These are phyloP conservation scores for Plantago coronopus DNA, from an alignment of 305 asterid genomes.

Conservation along the genomic window DNA sequence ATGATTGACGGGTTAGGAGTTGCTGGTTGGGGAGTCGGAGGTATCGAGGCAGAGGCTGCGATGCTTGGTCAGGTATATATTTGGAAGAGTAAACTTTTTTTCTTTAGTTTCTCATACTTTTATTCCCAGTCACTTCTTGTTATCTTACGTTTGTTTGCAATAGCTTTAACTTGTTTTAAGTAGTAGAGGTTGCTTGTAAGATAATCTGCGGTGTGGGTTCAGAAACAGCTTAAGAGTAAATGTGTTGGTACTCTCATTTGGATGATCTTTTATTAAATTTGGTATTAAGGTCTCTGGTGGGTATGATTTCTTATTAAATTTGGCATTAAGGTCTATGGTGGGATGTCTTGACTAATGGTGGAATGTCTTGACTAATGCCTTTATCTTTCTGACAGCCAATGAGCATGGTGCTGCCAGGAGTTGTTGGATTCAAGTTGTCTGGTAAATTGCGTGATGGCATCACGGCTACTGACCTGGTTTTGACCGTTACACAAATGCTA, in stretches of 20 bases:
- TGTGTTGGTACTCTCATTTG: not conserved
- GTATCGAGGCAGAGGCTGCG: slow-evolving; percentile 95
- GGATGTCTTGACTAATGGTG: slow-evolving; percentile 22
- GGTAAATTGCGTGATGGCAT: slow-evolving; percentile 80
- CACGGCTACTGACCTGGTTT: slow-evolving; percentile 86
- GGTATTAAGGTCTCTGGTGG: slow-evolving; percentile 14
- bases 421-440: slow-evolving; percentile 88
- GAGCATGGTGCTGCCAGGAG: slow-evolving; percentile 99
- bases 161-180: too few relatives aligned
- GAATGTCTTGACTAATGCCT: slow-evolving; percentile 23
- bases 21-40: slow-evolving; percentile 99
- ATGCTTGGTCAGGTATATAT: slow-evolving; percentile 83
- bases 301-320: slow-evolving; percentile 11
- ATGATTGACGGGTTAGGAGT: slow-evolving; percentile 94
- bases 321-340: slow-evolving; percentile 13
- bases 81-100: not conserved
- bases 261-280: slow-evolving; percentile 13
- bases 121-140: not conserved
- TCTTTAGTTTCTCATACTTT: not conserved
- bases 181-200: not conserved
- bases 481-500: slow-evolving; percentile 83
- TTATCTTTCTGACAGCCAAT: slow-evolving; percentile 57
- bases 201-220: not conserved
- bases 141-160: too few relatives aligned
- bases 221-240: not conserved